These are phyloP conservation scores for Falciphora oryzae DNA, from an alignment of 2,329 filamentous ascomycete genomes.

Conservation along the genomic window DNA sequence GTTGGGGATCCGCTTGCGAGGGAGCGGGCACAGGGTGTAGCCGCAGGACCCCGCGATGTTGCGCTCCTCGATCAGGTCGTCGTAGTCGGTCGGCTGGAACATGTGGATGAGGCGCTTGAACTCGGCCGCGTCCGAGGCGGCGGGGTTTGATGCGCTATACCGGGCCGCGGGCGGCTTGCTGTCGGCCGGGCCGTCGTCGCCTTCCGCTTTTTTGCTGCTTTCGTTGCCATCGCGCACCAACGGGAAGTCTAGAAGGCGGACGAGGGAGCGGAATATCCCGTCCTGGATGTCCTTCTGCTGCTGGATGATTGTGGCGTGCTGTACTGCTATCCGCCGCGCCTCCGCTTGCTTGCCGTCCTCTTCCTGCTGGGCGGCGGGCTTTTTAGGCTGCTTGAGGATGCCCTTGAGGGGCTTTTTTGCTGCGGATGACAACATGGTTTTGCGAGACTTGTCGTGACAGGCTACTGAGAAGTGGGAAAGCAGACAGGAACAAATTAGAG, in stretches of 20 bases:
- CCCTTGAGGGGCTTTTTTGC: slow-evolving; percentile 40
- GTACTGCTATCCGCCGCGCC: slow-evolving; percentile 61
- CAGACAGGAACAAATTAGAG: too few species aligned
- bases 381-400: slow-evolving; percentile 55
- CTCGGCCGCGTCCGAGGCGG: slow-evolving; percentile 51
- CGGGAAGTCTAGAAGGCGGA: slow-evolving; percentile 62
- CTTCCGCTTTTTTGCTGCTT: neutral
- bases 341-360: slow-evolving; percentile 28
- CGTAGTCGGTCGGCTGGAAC: slow-evolving; percentile 86
- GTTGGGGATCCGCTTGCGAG: slow-evolving; percentile 49
- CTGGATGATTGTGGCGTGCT: slow-evolving; percentile 79
- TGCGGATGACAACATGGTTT: slow-evolving; percentile 35
- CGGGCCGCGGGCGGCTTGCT: slow-evolving; percentile 12
- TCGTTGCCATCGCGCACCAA: slow-evolving; percentile 21
- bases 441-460: neutral
- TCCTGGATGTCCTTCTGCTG: slow-evolving; percentile 73
- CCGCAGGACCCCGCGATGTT: slow-evolving; percentile 80
- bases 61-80: slow-evolving; percentile 81
- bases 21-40: slow-evolving; percentile 69
- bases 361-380: slow-evolving; percentile 32
- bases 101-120: slow-evolving; percentile 63
- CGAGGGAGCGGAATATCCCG: slow-evolving; percentile 65
- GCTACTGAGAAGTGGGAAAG: too few species aligned
- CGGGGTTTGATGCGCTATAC: slow-evolving; percentile 40
- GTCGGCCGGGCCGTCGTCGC: neutral